Evolutionary conservation across 306 rosid species (phyloP), one percentile per base, ranked within the genome.

Genomic region (Lablab purpureus): DNA sequence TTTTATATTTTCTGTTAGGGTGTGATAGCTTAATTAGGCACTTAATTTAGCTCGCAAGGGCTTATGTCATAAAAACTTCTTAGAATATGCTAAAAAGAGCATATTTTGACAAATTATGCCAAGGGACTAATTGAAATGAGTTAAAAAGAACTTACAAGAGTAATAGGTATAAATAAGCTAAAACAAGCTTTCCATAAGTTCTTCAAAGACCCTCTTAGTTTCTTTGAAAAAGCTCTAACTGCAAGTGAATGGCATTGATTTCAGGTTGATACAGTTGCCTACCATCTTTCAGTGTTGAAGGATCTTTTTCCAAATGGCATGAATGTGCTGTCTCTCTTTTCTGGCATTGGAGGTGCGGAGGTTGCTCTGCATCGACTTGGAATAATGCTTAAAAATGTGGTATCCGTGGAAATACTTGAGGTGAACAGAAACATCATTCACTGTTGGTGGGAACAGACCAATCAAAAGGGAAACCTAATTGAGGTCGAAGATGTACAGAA

Each of bases 371-470:
- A 92, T 71, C 81, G 97, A 43, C 90, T 89, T 3, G 95, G 97
- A 25, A 49, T 92, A 76, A 85, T 77, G 19, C 89, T 90, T 1
- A 90, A 82, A 69, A 92, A 88, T 27, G 97, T 90, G 0, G 92
- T 92, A 19, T 86, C 95, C 0, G 92, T 90, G 6, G 97, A 92
- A 81, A 80, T 66, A 6, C 84, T 87, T 1, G 87, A 85, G 46
- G 93, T 83, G n/a, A 92, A 89, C 72, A 85, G 93, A 55, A 87
- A 84, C 49, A 87, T 90, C 1, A 71, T 92, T 9, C 85, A 89
- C 32, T 49, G 96, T 74, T 92, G 97, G 97, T 90, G 97, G 97
- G 97, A 92, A 74, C 97, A 90, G 74, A 92, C 96, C 0, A 84
- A 78, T 80, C 97, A 90, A 78, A 85, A 8, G 71, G 93, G 97